Evolutionary conservation across 352 stramenopile species (phyloP).

Genomic region (Thraustotheca clavata): DNA sequence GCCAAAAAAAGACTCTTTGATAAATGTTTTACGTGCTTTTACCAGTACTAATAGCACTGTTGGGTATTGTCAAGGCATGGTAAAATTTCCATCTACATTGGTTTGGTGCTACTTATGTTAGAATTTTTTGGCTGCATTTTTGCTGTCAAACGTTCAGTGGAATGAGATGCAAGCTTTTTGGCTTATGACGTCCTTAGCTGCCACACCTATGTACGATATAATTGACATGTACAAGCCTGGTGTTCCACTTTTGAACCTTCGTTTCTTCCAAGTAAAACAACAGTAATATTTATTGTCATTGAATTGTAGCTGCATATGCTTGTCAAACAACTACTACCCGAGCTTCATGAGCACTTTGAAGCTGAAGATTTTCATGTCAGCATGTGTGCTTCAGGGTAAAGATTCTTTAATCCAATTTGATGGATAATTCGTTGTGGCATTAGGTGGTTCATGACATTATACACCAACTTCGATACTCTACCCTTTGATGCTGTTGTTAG

Average conservation of each 20-base stretch:
- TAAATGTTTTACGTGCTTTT: slow-evolving; percentile 53
- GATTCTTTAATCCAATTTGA: neutral
- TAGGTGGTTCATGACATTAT: slow-evolving; percentile 80
- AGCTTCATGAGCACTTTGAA: slow-evolving; percentile 36
- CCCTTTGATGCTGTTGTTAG: slow-evolving; percentile 48
- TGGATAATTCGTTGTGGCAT: neutral
- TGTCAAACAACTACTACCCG: slow-evolving; percentile 32
- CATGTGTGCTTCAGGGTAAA: slow-evolving; percentile 55
- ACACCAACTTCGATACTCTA: slow-evolving; percentile 64
- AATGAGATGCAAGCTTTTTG: slow-evolving; percentile 59
- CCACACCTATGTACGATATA: slow-evolving; percentile 46
- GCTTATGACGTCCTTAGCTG: slow-evolving; percentile 49
- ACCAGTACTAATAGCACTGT: slow-evolving; percentile 58
- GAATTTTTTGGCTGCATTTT: slow-evolving; percentile 46
- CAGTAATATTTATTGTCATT: neutral
- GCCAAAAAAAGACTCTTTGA: slow-evolving; percentile 31
- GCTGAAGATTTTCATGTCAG: slow-evolving; percentile 61
- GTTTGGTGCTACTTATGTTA: neutral
- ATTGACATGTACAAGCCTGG: slow-evolving; percentile 49
- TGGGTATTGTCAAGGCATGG: slow-evolving; percentile 71
- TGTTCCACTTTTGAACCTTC: slow-evolving; percentile 47
- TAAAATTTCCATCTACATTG: neutral
- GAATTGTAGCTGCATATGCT: slow-evolving; percentile 40
- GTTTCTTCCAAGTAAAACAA: slow-evolving; percentile 38
- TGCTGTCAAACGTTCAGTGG: slow-evolving; percentile 59